A percentile compares a stretch with the other conserved stretches of the same genome.
Evolutionary conservation across 345 rosid species (phyloP).

Genomic region (Linum lewisii): DNA sequence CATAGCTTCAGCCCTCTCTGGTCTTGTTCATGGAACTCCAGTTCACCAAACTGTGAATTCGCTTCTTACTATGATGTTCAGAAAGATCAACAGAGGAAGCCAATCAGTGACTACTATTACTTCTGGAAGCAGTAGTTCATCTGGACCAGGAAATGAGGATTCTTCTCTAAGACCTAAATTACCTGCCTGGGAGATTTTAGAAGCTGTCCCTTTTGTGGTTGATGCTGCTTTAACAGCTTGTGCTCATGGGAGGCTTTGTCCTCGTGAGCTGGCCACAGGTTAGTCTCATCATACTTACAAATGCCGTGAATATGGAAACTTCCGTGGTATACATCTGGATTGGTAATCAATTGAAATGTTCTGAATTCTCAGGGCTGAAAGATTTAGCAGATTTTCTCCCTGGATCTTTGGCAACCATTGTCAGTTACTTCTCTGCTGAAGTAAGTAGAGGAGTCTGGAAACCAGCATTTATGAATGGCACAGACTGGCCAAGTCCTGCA

Average conservation of each 20-base stretch:
- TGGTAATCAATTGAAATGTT: not conserved
- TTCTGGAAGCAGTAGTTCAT: constrained; percentile 20
- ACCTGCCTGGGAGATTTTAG: constrained; percentile 65
- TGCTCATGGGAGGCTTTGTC: constrained; percentile 56
- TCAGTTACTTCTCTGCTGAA: constrained; percentile 58
- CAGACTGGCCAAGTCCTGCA: constrained; percentile 70
- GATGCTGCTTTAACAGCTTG: constrained; percentile 65
- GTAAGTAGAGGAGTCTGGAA: constrained; percentile 56
- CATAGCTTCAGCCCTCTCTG: constrained; percentile 46
- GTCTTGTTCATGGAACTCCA: constrained; percentile 36
- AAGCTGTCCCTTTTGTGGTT: constrained; percentile 52
- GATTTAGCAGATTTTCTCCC: constrained; percentile 61
- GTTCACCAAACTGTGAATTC: constrained; percentile 52
- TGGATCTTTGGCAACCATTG: constrained; percentile 43
- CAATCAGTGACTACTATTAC: constrained; percentile 34
- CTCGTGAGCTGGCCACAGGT: constrained; percentile 64
- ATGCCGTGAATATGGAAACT: constrained; percentile 2
- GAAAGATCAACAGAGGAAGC: constrained; percentile 32
- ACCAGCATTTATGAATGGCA: constrained; percentile 63
- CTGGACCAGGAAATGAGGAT: constrained; percentile 32
- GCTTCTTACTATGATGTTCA: constrained; percentile 49
- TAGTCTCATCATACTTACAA: not conserved
- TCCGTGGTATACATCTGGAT: constrained; percentile 3
- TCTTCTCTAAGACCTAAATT: constrained; percentile 39
- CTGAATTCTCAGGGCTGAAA: constrained; percentile 39